Evolutionary conservation across 2,329 filamentous ascomycete species (phyloP), one percentile per base, ranked within the genome.

Genomic region (Fusarium sp.): DNA sequence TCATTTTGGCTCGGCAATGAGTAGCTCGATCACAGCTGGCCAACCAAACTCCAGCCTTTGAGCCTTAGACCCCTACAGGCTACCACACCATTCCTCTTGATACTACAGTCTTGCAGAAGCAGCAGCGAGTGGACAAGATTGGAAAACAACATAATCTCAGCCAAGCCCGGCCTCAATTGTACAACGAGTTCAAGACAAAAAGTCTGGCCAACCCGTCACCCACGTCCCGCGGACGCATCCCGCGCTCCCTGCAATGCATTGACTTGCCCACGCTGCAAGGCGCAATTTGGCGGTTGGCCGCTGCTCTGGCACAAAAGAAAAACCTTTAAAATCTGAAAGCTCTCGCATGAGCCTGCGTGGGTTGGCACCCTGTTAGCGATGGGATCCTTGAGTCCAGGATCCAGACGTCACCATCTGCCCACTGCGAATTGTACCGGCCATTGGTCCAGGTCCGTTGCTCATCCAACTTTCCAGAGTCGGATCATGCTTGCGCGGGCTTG

Each of bases 381-480:
- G 65, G 56, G 64, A 76, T 67, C 69, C 72, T 69, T 72, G 64
- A 43, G 62, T 57, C 35, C 64, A 57, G 43, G 68, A 78, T 60
- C 65, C 59, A 62, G 67, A 73, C 77, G 72, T 78, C 74, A 76
- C 65, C 56, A 78, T 77, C 76, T 78, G 73, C 61, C 77, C 76
- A 78, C 68, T 59, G n/a, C 50, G n/a, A 63, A 75, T 56, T 67
- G 62, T 58, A 22, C 64, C 57, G 48, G 43, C 63, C 56, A 63
- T 63, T 67, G 54, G 54, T 31, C 58, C 72, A 43, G 66, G 56
- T 65, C 54, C 62, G 56, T 67, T 78, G 68, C 65, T 76, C 52
- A 65, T 61, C 64, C 73, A 76, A 69, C 65, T 66, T 37, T 6
- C 22, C 64, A 68, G 74, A 77, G 72, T 78, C 77, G 74, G 70